phyloP scores from a whole-genome alignment of 768 basidiomycete species.

The Rhodotorula diobovata region DNA sequence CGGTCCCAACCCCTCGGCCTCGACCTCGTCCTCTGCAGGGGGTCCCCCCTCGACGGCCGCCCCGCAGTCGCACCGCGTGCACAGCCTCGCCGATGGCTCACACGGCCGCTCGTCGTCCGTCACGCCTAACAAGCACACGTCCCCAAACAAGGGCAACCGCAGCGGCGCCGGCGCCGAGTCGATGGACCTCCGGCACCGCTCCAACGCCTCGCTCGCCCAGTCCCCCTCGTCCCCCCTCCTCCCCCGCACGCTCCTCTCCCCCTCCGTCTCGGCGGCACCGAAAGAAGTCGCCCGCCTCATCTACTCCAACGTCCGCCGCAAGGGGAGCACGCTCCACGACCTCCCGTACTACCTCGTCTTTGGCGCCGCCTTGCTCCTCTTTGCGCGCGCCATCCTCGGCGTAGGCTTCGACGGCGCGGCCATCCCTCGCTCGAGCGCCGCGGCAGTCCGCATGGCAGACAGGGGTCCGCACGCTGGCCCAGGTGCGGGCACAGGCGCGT shows the following conservation, averaged over 20 bases:
- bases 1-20: background rate
- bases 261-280: background rate
- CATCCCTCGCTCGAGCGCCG: background rate
- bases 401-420: background rate
- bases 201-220: slow-evolving; percentile 8
- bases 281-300: background rate
- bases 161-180: background rate
- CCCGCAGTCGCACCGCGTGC: background rate
- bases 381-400: slow-evolving; percentile 7
- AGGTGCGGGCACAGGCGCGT: too few relatives aligned
- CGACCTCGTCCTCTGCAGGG: background rate
- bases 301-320: slow-evolving; percentile 8
- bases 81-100: background rate
- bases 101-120: slow-evolving; percentile 4
- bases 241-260: background rate
- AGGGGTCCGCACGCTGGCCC: too few relatives aligned
- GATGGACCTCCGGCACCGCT: slow-evolving; percentile 13
- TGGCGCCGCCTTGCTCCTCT: slow-evolving; percentile 8
- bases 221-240: background rate
- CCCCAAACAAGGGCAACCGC: background rate
- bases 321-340: slow-evolving; percentile 5
- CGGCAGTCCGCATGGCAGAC: background rate
- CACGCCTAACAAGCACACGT: background rate
- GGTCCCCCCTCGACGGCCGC: background rate
- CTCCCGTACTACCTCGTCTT: slow-evolving; percentile 16